Conservation (phyloP, 2,329 filamentous ascomycete genomes). For the Bipolaris bicolor region DNA sequence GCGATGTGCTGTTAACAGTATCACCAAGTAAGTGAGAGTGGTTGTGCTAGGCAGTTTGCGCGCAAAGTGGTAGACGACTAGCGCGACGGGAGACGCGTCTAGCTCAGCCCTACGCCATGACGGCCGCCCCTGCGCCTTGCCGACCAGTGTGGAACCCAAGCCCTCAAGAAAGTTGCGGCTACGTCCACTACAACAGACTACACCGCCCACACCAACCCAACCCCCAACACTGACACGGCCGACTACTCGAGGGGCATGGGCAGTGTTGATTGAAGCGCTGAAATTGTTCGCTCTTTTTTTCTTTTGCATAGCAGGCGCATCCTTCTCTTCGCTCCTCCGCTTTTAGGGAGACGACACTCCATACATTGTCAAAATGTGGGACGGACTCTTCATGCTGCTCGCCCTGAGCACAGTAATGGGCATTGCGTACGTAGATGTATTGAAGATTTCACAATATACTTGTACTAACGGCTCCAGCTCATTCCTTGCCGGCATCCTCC, state of each 20-base stretch:
- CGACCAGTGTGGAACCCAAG: slow-evolving; percentile 7
- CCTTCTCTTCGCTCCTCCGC: slow-evolving; percentile 17
- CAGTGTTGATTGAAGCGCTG: slow-evolving; percentile 20
- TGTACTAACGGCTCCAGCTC: slow-evolving; percentile 65
- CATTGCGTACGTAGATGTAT: slow-evolving; percentile 58
- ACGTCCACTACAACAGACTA: slow-evolving; percentile 8
- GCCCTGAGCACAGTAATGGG: slow-evolving; percentile 70
- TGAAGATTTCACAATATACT: not conserved
- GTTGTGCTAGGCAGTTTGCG: slow-evolving; percentile 4
- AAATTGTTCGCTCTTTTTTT: slow-evolving; percentile 18
- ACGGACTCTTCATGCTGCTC: slow-evolving; percentile 70
- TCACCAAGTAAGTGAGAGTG: not conserved
- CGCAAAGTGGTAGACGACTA: slow-evolving; percentile 24
- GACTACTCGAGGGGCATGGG: slow-evolving; percentile 22
- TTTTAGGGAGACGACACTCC: slow-evolving; percentile 18
- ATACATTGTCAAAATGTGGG: slow-evolving; percentile 55
- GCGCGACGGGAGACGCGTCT: slow-evolving; percentile 31
- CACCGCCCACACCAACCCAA: slow-evolving; percentile 5
- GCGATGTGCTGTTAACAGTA: not conserved
- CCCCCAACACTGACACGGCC: slow-evolving; percentile 8
- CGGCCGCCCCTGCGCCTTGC: slow-evolving; percentile 18
- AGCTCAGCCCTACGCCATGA: slow-evolving; percentile 31
- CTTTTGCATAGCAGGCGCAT: slow-evolving; percentile 20
- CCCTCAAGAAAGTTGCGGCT: slow-evolving; percentile 21
- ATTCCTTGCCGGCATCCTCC: slow-evolving; percentile 89